Base-by-base conservation (phyloP, 2,329 filamentous ascomycete genomes). In the Penicillium rolfsii region DNA sequence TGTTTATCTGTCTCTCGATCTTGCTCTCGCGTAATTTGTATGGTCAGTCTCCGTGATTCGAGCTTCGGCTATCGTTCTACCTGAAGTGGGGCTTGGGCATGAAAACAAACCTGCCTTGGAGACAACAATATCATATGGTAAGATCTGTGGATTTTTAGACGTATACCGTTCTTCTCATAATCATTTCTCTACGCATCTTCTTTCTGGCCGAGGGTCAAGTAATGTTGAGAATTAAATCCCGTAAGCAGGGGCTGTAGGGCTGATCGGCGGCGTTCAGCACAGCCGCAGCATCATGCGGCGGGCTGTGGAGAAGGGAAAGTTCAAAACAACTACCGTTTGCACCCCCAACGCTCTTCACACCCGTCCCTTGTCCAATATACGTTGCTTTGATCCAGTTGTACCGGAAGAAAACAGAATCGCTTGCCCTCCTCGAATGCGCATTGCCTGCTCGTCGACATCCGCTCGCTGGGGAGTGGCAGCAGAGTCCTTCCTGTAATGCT, bases 301-400 rank as follows among this genome's bases (percentile, higher is more conserved):
- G 68, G 65, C 65, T 67, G 69, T 74, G 73, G 73, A 73, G 72
- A 71, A 72, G 67, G 24, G 67, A 74, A 74, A 74, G 67, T 73
- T 73, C 71, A 73, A 74, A 75, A 74, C 73, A 74, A 66, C 64
- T 64, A 66, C 57, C 19, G 54, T 57, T 60, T 61, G 28, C 53
- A 56, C 52, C 55, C 55, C 59, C 55, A 52, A 58, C 64, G 30
- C 57, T 59, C 49, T 55, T 50, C 59, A 43, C 57, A 28, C 57
- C 45, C n/a, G 55, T 43, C 43, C 33, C 26, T 52, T 35, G 28
- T 38, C 50, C 55, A 14, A 28, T n/a, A 14, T 45, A 26, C 43
- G 41, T 49, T 43, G n/a, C 26, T 49, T 28, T 35, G 24, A 33
- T 48, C 14, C 26, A 16, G 22, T 28, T 2, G 4, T 30, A 4